Conservation (phyloP, 2,329 filamentous ascomycete species). For the Aspergillus fumigatus region DNA sequence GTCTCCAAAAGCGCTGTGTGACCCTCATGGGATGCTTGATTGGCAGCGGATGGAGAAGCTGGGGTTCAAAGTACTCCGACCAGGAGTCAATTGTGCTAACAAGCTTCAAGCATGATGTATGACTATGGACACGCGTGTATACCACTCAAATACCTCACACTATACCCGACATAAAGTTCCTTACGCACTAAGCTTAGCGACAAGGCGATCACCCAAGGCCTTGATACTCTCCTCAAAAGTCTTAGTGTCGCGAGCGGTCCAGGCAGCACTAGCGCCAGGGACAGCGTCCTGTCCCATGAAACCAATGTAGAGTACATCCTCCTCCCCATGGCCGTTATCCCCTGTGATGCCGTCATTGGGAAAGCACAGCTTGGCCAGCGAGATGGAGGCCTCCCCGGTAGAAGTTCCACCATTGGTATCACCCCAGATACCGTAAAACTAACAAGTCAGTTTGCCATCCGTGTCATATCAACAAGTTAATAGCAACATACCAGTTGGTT, state of each 20-base stretch:
- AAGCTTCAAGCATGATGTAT: background rate
- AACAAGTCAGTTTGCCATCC: background rate
- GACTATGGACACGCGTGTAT: background rate
- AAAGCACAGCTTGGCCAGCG: slow-evolving; percentile 56
- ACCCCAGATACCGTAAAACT: slow-evolving; percentile 59
- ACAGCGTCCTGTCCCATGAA: slow-evolving; percentile 56
- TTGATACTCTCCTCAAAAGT: slow-evolving; percentile 47
- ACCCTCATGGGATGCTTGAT: slow-evolving; percentile 7
- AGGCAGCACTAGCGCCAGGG: slow-evolving; percentile 52
- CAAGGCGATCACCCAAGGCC: slow-evolving; percentile 48
- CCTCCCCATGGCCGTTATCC: slow-evolving; percentile 51
- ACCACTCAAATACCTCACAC: background rate
- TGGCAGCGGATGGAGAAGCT: slow-evolving; percentile 11
- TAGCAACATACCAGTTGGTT: slow-evolving; percentile 40
- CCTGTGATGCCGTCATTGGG: slow-evolving; percentile 50
- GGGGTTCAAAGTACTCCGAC: slow-evolving; percentile 11
- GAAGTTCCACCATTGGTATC: slow-evolving; percentile 56
- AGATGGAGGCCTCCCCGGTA: slow-evolving; percentile 55
- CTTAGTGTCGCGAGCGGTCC: slow-evolving; percentile 41
- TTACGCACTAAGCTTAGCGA: slow-evolving; percentile 26
- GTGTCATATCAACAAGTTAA: background rate
- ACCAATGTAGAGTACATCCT: slow-evolving; percentile 60
- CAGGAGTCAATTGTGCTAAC: background rate
- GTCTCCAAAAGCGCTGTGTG: slow-evolving; percentile 6
- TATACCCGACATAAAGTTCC: background rate